These are phyloP conservation scores for Glycine tomentella DNA, from an alignment of 306 rosid species.

Conservation along the genomic window DNA sequence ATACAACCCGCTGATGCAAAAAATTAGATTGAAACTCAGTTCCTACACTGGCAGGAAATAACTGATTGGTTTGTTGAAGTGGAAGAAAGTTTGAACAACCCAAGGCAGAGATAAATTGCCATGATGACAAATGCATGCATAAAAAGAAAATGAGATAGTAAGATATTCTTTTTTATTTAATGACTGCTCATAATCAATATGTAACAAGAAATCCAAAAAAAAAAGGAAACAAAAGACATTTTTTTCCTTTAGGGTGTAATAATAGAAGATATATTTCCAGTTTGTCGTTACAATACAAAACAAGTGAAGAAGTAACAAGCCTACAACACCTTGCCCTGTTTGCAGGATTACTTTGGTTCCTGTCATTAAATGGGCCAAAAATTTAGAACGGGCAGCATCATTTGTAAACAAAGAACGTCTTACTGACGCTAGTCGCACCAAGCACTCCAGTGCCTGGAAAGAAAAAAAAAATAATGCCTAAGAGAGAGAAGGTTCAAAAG, in stretches of 20 bases:
- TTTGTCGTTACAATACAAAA: constrained; percentile 45
- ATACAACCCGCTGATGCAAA: constrained; percentile 1
- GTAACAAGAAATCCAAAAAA: constrained; percentile 35
- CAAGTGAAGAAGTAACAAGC: constrained; percentile 50
- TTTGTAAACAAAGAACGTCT: constrained; percentile 98
- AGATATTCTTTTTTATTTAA: background rate
- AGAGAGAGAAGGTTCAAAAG: constrained; percentile 46
- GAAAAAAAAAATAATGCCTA: constrained; percentile 57
- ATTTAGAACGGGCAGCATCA: constrained; percentile 97
- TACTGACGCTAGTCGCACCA: constrained; percentile 98
- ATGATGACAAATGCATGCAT: constrained; percentile 28
- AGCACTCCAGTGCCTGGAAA: constrained; percentile 99
- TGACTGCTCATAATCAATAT: constrained; percentile 7
- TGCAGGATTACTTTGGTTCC: constrained; percentile 99
- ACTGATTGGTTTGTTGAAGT: constrained; percentile 27
- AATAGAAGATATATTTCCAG: constrained; percentile 13
- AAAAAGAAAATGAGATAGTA: constrained; percentile 21
- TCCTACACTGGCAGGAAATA: constrained; percentile 25
- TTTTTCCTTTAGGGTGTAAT: background rate
- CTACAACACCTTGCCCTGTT: constrained; percentile 93
- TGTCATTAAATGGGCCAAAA: constrained; percentile 98
- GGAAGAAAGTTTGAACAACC: constrained; percentile 31
- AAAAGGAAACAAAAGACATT: background rate
- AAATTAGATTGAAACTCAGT: constrained; percentile 25
- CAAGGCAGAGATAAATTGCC: constrained; percentile 18